phyloP scores from a whole-genome alignment of 2,329 filamentous ascomycete genomes.

The Aspergillus transmontanensis region DNA sequence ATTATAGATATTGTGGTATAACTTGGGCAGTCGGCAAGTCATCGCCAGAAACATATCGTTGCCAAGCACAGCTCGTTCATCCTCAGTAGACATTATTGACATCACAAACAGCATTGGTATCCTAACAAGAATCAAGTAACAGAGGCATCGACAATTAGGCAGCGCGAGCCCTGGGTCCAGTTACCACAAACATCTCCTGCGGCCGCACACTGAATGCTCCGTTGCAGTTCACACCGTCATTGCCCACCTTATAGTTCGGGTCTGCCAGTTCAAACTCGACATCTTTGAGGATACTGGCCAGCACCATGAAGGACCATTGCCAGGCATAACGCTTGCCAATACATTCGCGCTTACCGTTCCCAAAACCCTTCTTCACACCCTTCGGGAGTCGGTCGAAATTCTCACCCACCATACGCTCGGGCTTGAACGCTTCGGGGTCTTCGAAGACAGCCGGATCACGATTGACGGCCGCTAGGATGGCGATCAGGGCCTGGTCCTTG shows the following conservation, averaged over 20 bases:
- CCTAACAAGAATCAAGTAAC: not conserved
- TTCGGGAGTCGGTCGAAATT: conserved; percentile 66
- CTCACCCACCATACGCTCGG: conserved; percentile 73
- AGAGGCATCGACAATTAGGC: not conserved
- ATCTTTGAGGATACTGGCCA: conserved; percentile 68
- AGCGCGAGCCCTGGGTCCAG: conserved; percentile 13
- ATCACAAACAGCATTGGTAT: not conserved
- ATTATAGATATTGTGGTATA: not conserved
- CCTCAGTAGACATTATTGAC: not conserved
- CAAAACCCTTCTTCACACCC: conserved; percentile 71
- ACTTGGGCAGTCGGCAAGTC: not conserved
- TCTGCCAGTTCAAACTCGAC: conserved; percentile 68
- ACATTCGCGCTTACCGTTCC: conserved; percentile 70
- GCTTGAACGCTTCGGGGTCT: conserved; percentile 66
- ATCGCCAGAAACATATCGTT: not conserved
- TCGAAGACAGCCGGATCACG: conserved; percentile 66
- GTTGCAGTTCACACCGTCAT: conserved; percentile 38
- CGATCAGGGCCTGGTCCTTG: conserved; percentile 51
- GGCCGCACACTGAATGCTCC: conserved; percentile 58
- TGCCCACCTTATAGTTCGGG: conserved; percentile 46
- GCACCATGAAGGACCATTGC: conserved; percentile 68
- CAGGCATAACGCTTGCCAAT: conserved; percentile 74
- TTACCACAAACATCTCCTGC: conserved; percentile 41
- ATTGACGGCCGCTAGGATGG: conserved; percentile 61
- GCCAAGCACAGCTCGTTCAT: not conserved